These are phyloP conservation scores for Phialophora verrucosa DNA, from an alignment of 2,329 filamentous ascomycete genomes.

Conservation along the genomic window DNA sequence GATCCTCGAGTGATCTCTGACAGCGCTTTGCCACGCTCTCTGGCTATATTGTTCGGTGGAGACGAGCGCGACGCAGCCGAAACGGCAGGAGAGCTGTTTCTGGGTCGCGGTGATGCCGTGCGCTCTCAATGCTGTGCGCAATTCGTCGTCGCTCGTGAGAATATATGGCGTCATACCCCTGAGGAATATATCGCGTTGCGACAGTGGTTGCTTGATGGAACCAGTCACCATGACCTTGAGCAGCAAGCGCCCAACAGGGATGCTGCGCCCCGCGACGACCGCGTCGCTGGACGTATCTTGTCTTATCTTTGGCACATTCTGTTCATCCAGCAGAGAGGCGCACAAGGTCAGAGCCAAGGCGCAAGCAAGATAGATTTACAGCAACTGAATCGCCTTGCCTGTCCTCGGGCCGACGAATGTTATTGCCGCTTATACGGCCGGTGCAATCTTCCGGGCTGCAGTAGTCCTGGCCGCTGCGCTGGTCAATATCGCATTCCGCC, in stretches of 20 bases:
- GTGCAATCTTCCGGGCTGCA: slow-evolving; percentile 47
- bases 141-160: slow-evolving; percentile 58
- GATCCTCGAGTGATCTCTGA: slow-evolving; percentile 51
- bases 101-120: slow-evolving; percentile 53
- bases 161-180: slow-evolving; percentile 56
- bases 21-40: slow-evolving; percentile 45
- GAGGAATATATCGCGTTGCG: slow-evolving; percentile 60
- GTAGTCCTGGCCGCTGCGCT: slow-evolving; percentile 44
- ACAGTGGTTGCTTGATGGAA: slow-evolving; percentile 58
- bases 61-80: slow-evolving; percentile 46
- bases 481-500: slow-evolving; percentile 50
- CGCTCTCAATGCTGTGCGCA: slow-evolving; percentile 62
- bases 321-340: slow-evolving; percentile 45
- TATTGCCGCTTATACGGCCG: slow-evolving; percentile 54
- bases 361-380: slow-evolving; percentile 43
- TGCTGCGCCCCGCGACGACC: slow-evolving; percentile 51
- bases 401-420: slow-evolving; percentile 50
- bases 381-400: slow-evolving; percentile 46
- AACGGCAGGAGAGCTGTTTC: slow-evolving; percentile 32
- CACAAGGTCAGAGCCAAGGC: slow-evolving; percentile 20
- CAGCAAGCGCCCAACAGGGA: slow-evolving; percentile 25
- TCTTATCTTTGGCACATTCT: slow-evolving; percentile 59
- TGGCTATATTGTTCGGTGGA: slow-evolving; percentile 47
- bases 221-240: slow-evolving; percentile 13
- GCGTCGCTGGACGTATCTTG: slow-evolving; percentile 53